Evolutionary conservation across 805 yeast species (phyloP), one percentile per base, ranked within the genome.

Genomic region (Pichia heedii): DNA sequence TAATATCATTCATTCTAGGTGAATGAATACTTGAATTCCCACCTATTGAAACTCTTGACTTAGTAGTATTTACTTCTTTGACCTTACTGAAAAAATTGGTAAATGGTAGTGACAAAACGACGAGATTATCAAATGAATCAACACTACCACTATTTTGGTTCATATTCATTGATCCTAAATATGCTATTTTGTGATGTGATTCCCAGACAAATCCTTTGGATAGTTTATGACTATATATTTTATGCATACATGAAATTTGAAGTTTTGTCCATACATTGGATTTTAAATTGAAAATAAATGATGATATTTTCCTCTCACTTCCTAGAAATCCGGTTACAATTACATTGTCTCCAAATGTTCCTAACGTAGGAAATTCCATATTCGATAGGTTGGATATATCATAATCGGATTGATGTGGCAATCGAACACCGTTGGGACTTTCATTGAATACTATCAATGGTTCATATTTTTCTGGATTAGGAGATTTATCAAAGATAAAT

Each of bases 151-250:
- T 63, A 3, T 77, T 68, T 34, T 56, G 56, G 1, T 71, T 60
- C 4, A 75, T 68, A n/a, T 67, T 62, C 50, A 69, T 71, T 10
- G 48, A 36, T 1, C 93, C 93, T 30, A 84, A 53, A 24, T 81
- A 59, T 1, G 81, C 63, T 1, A 81, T 77, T 56, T 77, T 79
- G 54, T 84, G 90, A 58, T 84, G 94, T 1, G 89, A 80, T 27
- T 72, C 73, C 94, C 94, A 84, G 1, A 77, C 77, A 60, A 73
- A 79, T 0, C 83, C 77, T 48, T 77, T 79, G 76, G 84, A 77
- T 40, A 81, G 70, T 41, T 81, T 63, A 53, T 81, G 84, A 3
- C 74, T 67, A 26, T 73, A 73, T 27, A 69, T 63, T 39, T 70
- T 74, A 49, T 74, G 79, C 39, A 71, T 69, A 52, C 80, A 67